Conservation (phyloP, 2,329 filamentous ascomycete genomes). For the Xylariaceae sp. region DNA sequence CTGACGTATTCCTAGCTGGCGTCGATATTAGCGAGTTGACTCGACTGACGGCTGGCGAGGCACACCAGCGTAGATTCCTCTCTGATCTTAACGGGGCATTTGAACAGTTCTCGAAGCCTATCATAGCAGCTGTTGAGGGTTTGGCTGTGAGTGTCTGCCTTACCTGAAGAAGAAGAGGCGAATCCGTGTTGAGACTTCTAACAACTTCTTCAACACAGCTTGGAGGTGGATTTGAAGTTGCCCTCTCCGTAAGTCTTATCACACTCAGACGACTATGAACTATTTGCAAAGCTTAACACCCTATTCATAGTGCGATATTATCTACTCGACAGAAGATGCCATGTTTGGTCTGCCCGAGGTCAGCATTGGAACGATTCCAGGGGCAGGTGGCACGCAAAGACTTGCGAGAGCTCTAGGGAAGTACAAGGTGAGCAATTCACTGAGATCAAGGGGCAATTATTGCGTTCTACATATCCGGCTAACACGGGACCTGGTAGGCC, state of each 20-base stretch:
- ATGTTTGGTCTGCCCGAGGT: slow-evolving; percentile 96
- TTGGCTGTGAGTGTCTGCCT: slow-evolving; percentile 51
- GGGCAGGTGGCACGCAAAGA: slow-evolving; percentile 82
- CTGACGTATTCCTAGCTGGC: slow-evolving; percentile 35
- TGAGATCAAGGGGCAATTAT: not conserved
- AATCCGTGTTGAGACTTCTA: not conserved
- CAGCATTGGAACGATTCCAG: slow-evolving; percentile 89
- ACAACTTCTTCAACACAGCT: slow-evolving; percentile 42
- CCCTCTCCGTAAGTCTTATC: slow-evolving; percentile 49
- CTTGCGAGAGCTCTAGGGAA: slow-evolving; percentile 46
- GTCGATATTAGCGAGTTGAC: slow-evolving; percentile 47
- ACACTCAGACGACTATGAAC: not conserved
- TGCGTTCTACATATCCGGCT: not conserved
- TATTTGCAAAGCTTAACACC: slow-evolving; percentile 1
- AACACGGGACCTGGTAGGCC: slow-evolving; percentile 39
- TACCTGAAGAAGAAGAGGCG: not conserved
- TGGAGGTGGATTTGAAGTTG: slow-evolving; percentile 59
- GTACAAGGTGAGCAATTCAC: slow-evolving; percentile 37
- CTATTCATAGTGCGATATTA: slow-evolving; percentile 45
- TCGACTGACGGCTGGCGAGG: slow-evolving; percentile 38
- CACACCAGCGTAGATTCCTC: slow-evolving; percentile 41
- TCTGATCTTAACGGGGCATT: slow-evolving; percentile 51
- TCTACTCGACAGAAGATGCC: slow-evolving; percentile 79
- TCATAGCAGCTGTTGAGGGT: slow-evolving; percentile 58
- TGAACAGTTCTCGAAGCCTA: slow-evolving; percentile 50